Conservation (phyloP, 225 moss, liverwort and hornwort genomes). For the Sphagnum contortum region DNA sequence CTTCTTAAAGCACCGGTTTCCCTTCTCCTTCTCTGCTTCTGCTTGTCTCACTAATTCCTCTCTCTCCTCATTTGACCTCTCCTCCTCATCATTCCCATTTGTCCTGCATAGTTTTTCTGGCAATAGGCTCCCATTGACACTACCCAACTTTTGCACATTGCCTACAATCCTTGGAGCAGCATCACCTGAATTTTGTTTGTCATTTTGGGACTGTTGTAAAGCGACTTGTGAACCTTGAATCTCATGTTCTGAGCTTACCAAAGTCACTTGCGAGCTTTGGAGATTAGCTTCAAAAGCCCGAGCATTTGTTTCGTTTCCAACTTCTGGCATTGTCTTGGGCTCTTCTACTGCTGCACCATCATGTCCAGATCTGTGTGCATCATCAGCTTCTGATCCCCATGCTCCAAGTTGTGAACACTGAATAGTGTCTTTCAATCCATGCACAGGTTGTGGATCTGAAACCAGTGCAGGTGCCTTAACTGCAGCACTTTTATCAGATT, state of each 20-base stretch:
- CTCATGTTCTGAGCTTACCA: background rate
- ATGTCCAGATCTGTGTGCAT: no score
- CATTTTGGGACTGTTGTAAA: background rate
- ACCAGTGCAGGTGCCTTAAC: no score
- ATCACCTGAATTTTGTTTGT: background rate
- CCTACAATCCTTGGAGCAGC: background rate
- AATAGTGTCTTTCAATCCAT: no score
- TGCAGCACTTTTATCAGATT: no score
- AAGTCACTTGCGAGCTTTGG: background rate
- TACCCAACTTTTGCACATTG: no score
- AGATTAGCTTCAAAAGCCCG: background rate
- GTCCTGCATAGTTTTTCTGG: no score
- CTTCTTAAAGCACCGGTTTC: conserved; percentile 20
- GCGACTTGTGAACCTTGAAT: background rate
- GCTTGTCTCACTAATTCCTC: conserved; percentile 7
- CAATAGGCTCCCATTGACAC: background rate
- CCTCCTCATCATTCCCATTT: background rate
- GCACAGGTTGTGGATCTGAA: no score
- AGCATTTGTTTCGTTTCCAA: background rate
- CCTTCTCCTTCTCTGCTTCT: conserved; percentile 19
- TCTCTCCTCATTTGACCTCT: background rate
- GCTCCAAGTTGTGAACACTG: background rate
- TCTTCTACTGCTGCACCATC: no score
- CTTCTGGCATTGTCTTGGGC: background rate
- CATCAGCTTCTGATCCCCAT: background rate